Evolutionary conservation across 1,284 basidiomycete species (phyloP), one percentile per base, ranked within the genome.

Genomic region (Moesziomyces aphidis): DNA sequence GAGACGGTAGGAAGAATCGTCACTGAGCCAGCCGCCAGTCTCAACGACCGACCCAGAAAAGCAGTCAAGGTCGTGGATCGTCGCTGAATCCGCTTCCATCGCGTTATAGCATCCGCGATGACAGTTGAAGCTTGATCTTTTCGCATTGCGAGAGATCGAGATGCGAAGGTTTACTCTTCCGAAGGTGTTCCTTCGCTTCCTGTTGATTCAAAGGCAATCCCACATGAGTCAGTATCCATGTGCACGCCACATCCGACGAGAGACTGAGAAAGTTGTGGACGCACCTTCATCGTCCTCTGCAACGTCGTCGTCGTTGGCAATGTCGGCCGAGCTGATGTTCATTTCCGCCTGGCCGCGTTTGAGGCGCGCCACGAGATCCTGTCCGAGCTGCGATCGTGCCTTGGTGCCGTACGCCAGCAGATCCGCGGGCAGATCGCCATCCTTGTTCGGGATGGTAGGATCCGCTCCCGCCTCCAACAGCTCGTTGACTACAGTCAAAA

Each of bases 381-480:
- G 71, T 6, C 78, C 80, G 6, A 78, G 55, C 24, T 69, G 48
- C 26, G 76, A 62, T 47, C 74, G 56, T 7, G 70, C 75, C 22
- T 65, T 67, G 42, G 64, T 61, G 36, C 77, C 79, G 39, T 75
- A 76, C 7, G 55, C 74, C 42, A 48, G 77, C 36, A 75, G 52
- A 48, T 82, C 80, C 13, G 69, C 71, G n/a, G 82, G 80, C 28
- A 70, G 66, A 26, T 80, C 76, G n/a, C 78, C 77, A 13, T 78
- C 75, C 50, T 77, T 73, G 63, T 83, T 82, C 3, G 50, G 62
- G 10, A 75, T 70, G 5, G 69, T 53, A 17, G 82, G 78, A 39
- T 79, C 77, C 11, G 80, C 82, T 19, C 82, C 82, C 23, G 80
- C 76, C 31, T 80, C 79, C 52, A 83, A 59, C 4, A 83, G 75